Conservation (phyloP, 106 monocot species). For the Xerophyta viscosa region DNA sequence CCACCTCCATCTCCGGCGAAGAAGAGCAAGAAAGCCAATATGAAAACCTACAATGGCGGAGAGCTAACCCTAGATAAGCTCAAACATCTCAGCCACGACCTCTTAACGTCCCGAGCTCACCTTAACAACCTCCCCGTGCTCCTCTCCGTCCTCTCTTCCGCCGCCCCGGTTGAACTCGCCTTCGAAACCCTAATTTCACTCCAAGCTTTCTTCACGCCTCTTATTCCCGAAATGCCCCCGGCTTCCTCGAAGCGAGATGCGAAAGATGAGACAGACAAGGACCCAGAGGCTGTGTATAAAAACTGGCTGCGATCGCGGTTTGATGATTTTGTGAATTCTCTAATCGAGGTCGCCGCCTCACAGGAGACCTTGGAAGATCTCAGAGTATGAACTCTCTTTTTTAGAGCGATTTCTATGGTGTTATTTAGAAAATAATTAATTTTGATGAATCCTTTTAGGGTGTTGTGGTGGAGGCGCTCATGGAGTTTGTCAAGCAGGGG, state of each 20-base stretch:
- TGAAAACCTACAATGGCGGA: not conserved
- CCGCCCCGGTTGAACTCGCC: conserved; percentile 35
- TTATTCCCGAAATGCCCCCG: conserved; percentile 59
- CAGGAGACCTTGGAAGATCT: conserved; percentile 24
- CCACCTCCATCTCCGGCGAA: not conserved
- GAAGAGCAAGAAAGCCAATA: not conserved
- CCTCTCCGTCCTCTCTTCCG: conserved; percentile 50
- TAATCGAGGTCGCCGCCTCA: conserved; percentile 44
- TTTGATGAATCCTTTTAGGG: conserved; percentile 28
- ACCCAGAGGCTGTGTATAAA: conserved; percentile 55
- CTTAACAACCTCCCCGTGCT: conserved; percentile 81
- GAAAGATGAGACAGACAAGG: conserved; percentile 11
- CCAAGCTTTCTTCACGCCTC: conserved; percentile 80
- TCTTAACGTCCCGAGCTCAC: conserved; percentile 60
- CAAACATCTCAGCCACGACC: conserved; percentile 42
- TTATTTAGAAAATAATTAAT: no score
- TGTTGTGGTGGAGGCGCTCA: conserved; percentile 63
- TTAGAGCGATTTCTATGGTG: no score
- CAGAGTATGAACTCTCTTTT: conserved; percentile 19
- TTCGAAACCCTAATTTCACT: conserved; percentile 70
- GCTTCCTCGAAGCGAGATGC: not conserved
- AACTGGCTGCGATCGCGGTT: conserved; percentile 62
- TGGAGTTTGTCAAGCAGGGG: conserved; percentile 87
- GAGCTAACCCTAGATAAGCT: conserved; percentile 36
- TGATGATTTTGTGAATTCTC: conserved; percentile 45